Evolutionary conservation across 306 rosid species (phyloP).

Genomic region (Sicyos baderoa): DNA sequence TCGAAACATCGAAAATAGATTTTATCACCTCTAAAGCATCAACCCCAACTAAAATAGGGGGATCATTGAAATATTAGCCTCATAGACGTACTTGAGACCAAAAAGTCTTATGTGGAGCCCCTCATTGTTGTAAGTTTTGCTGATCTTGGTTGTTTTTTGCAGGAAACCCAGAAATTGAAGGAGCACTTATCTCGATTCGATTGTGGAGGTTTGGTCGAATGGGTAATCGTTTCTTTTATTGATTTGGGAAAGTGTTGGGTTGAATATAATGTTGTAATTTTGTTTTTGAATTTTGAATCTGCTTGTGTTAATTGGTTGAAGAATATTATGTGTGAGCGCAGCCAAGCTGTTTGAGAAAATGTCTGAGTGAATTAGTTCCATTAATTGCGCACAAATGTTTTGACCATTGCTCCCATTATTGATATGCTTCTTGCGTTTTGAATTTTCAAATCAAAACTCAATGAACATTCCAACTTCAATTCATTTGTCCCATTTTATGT

Average conservation of each 20-base stretch:
- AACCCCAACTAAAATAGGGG: too few species aligned
- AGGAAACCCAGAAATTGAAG: slow-evolving; percentile 61
- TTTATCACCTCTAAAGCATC: too few species aligned
- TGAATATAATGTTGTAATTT: not conserved
- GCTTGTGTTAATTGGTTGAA: not conserved
- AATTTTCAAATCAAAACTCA: slow-evolving; percentile 28
- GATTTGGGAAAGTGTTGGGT: not conserved
- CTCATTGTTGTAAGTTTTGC: slow-evolving; percentile 21
- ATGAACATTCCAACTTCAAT: slow-evolving; percentile 27
- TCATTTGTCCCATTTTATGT: slow-evolving; percentile 13
- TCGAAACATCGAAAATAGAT: too few species aligned
- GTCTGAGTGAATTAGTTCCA: slow-evolving; percentile 5
- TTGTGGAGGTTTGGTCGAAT: slow-evolving; percentile 47
- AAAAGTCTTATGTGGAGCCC: too few species aligned
- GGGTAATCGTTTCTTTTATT: slow-evolving; percentile 26
- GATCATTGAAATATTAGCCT: too few species aligned
- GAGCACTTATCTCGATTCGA: slow-evolving; percentile 37
- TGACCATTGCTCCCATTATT: slow-evolving; percentile 35
- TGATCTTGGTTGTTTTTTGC: not conserved
- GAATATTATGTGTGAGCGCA: not conserved
- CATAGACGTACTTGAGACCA: too few species aligned
- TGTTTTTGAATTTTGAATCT: not conserved
- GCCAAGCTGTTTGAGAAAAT: not conserved
- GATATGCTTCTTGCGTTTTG: slow-evolving; percentile 31
- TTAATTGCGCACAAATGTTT: slow-evolving; percentile 33